Conservation (phyloP, 2,329 filamentous ascomycete species). For the Mycocentrospora acerina region DNA sequence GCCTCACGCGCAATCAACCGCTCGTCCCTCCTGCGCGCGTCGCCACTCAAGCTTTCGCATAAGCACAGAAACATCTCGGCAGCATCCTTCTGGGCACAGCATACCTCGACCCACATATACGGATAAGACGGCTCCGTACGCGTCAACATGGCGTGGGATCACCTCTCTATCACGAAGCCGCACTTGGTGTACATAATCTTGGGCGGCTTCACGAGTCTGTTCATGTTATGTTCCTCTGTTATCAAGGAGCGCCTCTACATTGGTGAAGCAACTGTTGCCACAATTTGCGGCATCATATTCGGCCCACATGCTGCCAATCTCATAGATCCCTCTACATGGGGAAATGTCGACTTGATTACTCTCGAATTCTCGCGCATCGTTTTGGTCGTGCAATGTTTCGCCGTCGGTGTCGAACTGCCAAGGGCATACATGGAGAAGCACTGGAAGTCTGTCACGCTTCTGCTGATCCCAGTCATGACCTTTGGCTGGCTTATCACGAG, state of each 20-base stretch:
- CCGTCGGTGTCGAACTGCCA: constrained; percentile 85
- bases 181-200: constrained; percentile 99
- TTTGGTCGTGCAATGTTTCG: constrained; percentile 89
- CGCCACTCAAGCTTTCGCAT: constrained; percentile 10
- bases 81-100: background rate
- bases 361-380: constrained; percentile 89
- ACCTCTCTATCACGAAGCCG: constrained; percentile 84
- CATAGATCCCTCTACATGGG: constrained; percentile 75
- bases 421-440: constrained; percentile 97
- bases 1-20: constrained; percentile 5
- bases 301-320: constrained; percentile 81
- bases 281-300: constrained; percentile 84
- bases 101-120: constrained; percentile 4
- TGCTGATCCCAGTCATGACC: constrained; percentile 95
- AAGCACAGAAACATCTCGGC: constrained; percentile 14
- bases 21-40: background rate
- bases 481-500: constrained; percentile 93
- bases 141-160: constrained; percentile 70
- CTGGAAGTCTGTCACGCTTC: constrained; percentile 86
- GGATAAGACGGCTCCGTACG: constrained; percentile 8
- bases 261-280: constrained; percentile 94
- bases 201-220: constrained; percentile 93
- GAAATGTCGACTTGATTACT: constrained; percentile 81
- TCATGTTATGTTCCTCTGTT: constrained; percentile 97
- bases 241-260: constrained; percentile 99